A percentile compares a stretch with the other conserved stretches of the same genome.
Evolutionary conservation across 2,329 filamentous ascomycete species (phyloP).

Genomic region (Trichoderma endophyticum): DNA sequence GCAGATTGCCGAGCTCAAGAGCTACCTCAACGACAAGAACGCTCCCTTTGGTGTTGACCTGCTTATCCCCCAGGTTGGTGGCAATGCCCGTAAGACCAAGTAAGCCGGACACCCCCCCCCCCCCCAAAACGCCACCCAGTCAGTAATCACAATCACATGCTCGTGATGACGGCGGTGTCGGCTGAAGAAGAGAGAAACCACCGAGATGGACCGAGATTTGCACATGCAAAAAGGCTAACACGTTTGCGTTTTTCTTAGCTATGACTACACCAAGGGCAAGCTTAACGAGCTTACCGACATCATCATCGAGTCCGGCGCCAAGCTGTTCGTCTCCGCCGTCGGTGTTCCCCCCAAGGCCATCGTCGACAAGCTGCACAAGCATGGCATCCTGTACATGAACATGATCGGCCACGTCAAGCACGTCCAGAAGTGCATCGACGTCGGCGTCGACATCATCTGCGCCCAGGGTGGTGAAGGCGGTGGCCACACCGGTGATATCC

Average conservation of each 20-base stretch:
- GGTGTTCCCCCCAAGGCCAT: slow-evolving; percentile 86
- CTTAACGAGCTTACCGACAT: slow-evolving; percentile 86
- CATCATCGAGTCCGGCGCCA: slow-evolving; percentile 86
- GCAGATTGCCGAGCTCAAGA: slow-evolving; percentile 92
- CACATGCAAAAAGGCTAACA: background rate
- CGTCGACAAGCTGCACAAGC: slow-evolving; percentile 84
- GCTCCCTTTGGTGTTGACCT: slow-evolving; percentile 94
- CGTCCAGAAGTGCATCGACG: slow-evolving; percentile 89
- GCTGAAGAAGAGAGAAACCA: background rate
- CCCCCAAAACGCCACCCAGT: background rate
- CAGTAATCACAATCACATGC: slow-evolving; percentile 28
- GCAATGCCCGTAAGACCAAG: slow-evolving; percentile 93
- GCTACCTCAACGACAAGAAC: slow-evolving; percentile 81
- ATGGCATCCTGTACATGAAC: slow-evolving; percentile 97
- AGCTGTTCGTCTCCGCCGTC: slow-evolving; percentile 94
- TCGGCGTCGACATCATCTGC: slow-evolving; percentile 94
- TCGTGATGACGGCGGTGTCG: background rate
- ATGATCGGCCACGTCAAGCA: slow-evolving; percentile 99
- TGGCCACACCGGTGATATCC: slow-evolving; percentile 92
- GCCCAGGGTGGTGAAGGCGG: slow-evolving; percentile 97
- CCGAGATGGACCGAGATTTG: background rate
- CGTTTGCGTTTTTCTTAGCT: slow-evolving; percentile 53
- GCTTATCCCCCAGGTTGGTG: slow-evolving; percentile 89
- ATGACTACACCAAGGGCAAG: slow-evolving; percentile 99
- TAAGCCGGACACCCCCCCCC: slow-evolving; percentile 31